A percentile compares a stretch with the other conserved stretches of the same genome.
These are phyloP conservation scores for Megacollybia marginata DNA, from an alignment of 768 basidiomycete genomes.

Conservation along the genomic window DNA sequence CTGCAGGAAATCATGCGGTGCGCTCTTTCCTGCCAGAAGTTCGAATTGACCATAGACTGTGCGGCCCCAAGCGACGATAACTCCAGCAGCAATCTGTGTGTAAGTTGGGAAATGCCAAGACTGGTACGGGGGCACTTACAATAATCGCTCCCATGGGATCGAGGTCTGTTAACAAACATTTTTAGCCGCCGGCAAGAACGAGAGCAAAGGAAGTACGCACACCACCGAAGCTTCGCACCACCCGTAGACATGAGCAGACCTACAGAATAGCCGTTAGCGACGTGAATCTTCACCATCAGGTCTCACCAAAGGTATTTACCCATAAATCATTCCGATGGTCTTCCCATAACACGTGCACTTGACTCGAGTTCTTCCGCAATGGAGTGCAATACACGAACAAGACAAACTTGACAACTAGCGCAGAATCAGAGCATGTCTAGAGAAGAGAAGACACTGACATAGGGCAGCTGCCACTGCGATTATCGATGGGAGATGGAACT, in stretches of 20 bases:
- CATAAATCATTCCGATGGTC: constrained; percentile 94
- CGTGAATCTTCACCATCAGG: too few relatives aligned
- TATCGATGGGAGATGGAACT: constrained; percentile 77
- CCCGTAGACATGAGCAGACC: constrained; percentile 52
- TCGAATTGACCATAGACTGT: constrained; percentile 81
- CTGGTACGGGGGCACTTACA: background rate
- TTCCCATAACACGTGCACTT: constrained; percentile 94
- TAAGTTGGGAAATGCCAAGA: background rate
- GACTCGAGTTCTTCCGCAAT: constrained; percentile 74
- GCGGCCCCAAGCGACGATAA: constrained; percentile 69
- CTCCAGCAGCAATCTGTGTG: constrained; percentile 52
- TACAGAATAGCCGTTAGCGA: background rate
- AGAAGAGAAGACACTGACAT: constrained; percentile 32
- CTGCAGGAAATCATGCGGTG: constrained; percentile 85
- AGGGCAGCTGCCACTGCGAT: constrained; percentile 79
- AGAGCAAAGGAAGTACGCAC: constrained; percentile 35
- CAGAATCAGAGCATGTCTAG: constrained; percentile 3
- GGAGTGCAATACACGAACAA: constrained; percentile 86
- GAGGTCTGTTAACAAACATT: constrained; percentile 38
- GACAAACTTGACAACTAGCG: constrained; percentile 68
- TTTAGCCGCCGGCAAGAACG: background rate
- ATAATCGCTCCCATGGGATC: constrained; percentile 76
- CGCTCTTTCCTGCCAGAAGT: constrained; percentile 86
- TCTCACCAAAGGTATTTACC: constrained; percentile 68
- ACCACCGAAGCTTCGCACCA: constrained; percentile 77